Evolutionary conservation across 2,329 filamentous ascomycete species (phyloP), one percentile per base, ranked within the genome.

Genomic region (Huntiella bhutanensis): DNA sequence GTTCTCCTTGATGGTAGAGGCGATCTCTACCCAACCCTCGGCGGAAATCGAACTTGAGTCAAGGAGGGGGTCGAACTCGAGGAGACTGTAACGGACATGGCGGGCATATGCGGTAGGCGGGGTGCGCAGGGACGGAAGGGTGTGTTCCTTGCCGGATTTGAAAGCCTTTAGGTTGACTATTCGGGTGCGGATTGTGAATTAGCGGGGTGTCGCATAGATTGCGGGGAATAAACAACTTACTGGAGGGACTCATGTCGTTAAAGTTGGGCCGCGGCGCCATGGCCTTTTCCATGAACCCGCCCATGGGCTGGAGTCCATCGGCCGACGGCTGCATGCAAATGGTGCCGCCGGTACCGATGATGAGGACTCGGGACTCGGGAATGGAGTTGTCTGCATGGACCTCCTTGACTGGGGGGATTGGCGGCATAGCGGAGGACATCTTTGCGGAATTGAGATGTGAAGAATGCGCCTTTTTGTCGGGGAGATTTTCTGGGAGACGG

Each of bases 31-130:
- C 87, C 85, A 94, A 49, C 85, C 85, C 38, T 74, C 72, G 13
- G 84, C 82, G 51, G 86, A 82, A 59, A 94, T 93, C 46, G 83
- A 91, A 58, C 82, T 88, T 51, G 84, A 92, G 63, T 95, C 87
- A 3, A 95, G 75, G 34, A 94, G 64, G 19, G 82, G 80, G 43
- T 78, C 70, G 60, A 93, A 94, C 57, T 95, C 87, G 47, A 87
- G 70, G 33, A 91, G 80, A 3, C 77, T 76, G 60, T 92, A 95
- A 48, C 85, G 75, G 50, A 94, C 77, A 55, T 84, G 81, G 19
- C 82, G 77, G 33, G 80, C 74, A 60, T 93, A 88, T 22, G 80
- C 73, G 55, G 82, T 91, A 28, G 77, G 69, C 1, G 86, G 86
- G 4, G 86, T 92, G 42, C 85, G 73, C 53, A 93, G 65, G 54